phyloP scores from a whole-genome alignment of 208 protist genomes.

The Wallacemonas collosoma region DNA sequence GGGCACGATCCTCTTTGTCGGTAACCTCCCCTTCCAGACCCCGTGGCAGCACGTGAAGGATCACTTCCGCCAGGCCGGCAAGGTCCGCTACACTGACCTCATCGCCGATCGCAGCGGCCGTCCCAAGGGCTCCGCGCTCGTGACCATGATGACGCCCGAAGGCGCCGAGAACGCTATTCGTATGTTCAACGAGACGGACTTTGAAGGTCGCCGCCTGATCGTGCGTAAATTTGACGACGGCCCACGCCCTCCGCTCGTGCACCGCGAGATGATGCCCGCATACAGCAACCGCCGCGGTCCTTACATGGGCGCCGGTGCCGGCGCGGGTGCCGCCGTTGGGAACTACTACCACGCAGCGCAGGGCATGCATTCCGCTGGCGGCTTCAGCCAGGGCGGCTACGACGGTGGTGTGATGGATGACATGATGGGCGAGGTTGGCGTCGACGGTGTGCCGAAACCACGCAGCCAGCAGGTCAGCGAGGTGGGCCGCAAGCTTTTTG shows the following conservation, averaged over 20 bases:
- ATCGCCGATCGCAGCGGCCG: conserved; percentile 71
- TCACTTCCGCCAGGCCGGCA: conserved; percentile 80
- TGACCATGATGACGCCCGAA: conserved; percentile 79
- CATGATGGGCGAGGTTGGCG: conserved; percentile 11
- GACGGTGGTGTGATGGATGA: conserved; percentile 16
- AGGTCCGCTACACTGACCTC: conserved; percentile 88
- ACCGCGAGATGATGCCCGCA: conserved; percentile 76
- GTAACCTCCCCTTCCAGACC: conserved; percentile 86
- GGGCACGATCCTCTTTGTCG: conserved; percentile 85
- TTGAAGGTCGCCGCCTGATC: conserved; percentile 88
- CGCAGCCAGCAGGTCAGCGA: conserved; percentile 74
- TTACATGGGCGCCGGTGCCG: conserved; percentile 15
- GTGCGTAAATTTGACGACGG: conserved; percentile 85
- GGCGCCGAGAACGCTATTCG: conserved; percentile 72
- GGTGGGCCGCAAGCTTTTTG: conserved; percentile 73
- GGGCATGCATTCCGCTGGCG: conserved; percentile 6
- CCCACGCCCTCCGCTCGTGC: conserved; percentile 69
- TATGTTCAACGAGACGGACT: conserved; percentile 86
- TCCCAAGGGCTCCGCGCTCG: conserved; percentile 84
- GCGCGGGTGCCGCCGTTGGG: conserved; percentile 24
- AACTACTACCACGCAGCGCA: conserved; percentile 23
- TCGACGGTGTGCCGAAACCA: conserved; percentile 66
- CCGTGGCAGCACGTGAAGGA: conserved; percentile 92
- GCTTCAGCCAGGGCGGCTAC: conserved; percentile 22
- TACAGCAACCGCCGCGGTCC: conserved; percentile 35